A percentile compares a stretch with the other conserved stretches of the same genome.
These are phyloP conservation scores for Eucalyptus sp. DNA, from an alignment of 345 rosid genomes.

Conservation along the genomic window DNA sequence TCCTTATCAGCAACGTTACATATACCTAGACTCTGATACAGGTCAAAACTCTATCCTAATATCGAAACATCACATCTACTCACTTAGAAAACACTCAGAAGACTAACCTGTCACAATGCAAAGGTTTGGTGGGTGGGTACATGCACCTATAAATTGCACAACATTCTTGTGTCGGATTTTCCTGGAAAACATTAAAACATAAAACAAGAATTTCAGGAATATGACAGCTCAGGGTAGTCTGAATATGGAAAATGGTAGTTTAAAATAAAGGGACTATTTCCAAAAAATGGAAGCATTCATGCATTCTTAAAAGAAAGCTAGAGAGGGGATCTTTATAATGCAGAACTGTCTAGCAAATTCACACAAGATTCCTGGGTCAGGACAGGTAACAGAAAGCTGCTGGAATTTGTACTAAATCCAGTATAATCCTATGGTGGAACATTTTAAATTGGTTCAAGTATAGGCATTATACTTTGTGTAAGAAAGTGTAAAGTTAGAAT, in stretches of 20 bases:
- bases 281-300: not conserved
- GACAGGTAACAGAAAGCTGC: not conserved
- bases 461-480: not conserved
- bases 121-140: slow-evolving; percentile 70
- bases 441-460: not conserved
- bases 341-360: not conserved
- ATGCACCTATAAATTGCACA: slow-evolving; percentile 92
- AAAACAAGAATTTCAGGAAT: not conserved
- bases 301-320: not conserved
- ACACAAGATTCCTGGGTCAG: not conserved
- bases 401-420: not conserved
- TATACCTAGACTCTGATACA: not conserved
- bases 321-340: not conserved
- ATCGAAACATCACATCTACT: not conserved
- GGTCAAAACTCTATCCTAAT: not conserved
- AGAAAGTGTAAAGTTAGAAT: not conserved
- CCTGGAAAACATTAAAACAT: slow-evolving; percentile 26
- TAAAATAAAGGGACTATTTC: not conserved
- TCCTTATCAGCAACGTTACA: not conserved
- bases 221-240: not conserved
- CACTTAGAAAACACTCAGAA: not conserved
- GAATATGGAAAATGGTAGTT: not conserved
- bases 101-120: slow-evolving; percentile 89
- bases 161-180: slow-evolving; percentile 91
- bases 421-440: not conserved